phyloP scores from a whole-genome alignment of 352 stramenopile species.

The Nothophytophthora sp. region DNA sequence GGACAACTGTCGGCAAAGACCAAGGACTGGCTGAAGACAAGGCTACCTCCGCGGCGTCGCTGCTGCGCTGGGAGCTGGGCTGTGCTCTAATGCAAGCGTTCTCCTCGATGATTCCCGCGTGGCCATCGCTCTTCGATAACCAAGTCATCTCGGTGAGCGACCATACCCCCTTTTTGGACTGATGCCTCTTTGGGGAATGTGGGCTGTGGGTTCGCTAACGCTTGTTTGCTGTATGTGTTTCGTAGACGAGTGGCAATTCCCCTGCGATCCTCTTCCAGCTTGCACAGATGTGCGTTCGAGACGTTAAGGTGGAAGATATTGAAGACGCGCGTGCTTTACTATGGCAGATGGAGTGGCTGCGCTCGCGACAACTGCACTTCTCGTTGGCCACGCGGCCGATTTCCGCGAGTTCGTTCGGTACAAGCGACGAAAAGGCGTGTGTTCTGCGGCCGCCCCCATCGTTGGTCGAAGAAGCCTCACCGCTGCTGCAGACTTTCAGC shows the following conservation, averaged over 20 bases:
- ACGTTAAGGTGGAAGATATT: constrained; percentile 36
- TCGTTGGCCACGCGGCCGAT: constrained; percentile 48
- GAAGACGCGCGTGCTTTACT: constrained; percentile 33
- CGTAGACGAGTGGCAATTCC: constrained; percentile 58
- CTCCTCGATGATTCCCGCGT: constrained; percentile 37
- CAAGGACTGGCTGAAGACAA: constrained; percentile 10
- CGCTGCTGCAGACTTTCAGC: background rate
- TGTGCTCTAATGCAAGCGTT: constrained; percentile 61
- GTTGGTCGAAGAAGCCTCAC: constrained; percentile 14
- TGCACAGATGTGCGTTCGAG: constrained; percentile 51
- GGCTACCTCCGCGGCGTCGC: constrained; percentile 3
- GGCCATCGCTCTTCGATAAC: constrained; percentile 66
- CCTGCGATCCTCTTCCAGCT: constrained; percentile 62
- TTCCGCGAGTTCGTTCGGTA: constrained; percentile 32
- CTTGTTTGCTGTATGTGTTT: constrained; percentile 3
- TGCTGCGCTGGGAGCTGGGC: constrained; percentile 50
- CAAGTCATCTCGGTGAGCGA: constrained; percentile 53
- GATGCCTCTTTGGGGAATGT: background rate
- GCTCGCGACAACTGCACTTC: constrained; percentile 39
- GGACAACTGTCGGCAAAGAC: constrained; percentile 21
- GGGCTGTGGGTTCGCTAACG: background rate
- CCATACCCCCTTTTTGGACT: background rate
- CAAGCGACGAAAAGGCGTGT: constrained; percentile 31
- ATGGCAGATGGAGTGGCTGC: constrained; percentile 51
- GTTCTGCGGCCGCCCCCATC: constrained; percentile 20